phyloP scores from a whole-genome alignment of 2,329 filamentous ascomycete species.

The Calonectria leucothoes region DNA sequence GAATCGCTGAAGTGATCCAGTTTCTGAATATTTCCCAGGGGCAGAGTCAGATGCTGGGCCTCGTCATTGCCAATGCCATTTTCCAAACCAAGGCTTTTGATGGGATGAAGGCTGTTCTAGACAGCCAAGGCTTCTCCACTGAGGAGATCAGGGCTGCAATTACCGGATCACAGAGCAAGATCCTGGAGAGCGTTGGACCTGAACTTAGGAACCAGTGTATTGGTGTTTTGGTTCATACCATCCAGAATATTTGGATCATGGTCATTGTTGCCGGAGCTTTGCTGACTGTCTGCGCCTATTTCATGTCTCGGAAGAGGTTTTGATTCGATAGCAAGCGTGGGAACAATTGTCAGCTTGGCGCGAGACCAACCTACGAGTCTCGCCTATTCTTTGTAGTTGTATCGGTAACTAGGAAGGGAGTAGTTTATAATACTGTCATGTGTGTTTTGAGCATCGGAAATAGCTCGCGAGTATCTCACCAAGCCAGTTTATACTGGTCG shows the following conservation, averaged over 20 bases:
- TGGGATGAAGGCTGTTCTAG: constrained; percentile 20
- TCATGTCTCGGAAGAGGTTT: constrained; percentile 23
- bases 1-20: constrained; percentile 24
- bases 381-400: too few species aligned
- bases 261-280: constrained; percentile 25
- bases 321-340: neutral
- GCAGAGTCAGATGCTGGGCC: constrained; percentile 26
- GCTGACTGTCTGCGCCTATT: constrained; percentile 22
- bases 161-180: constrained; percentile 24
- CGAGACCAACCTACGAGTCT: too few species aligned
- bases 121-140: constrained; percentile 21
- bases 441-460: too few species aligned
- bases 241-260: constrained; percentile 30
- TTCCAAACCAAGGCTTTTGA: constrained; percentile 27
- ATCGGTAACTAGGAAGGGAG: too few species aligned
- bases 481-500: too few species aligned
- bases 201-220: constrained; percentile 19
- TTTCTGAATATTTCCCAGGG: constrained; percentile 30
- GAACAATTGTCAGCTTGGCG: too few species aligned
- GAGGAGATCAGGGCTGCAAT: constrained; percentile 27
- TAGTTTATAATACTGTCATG: too few species aligned
- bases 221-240: constrained; percentile 24
- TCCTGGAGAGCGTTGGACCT: constrained; percentile 12
- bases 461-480: too few species aligned
- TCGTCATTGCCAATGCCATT: constrained; percentile 24